phyloP scores from a whole-genome alignment of 1,139 yeast genomes.

The Diutina scorzettiae region DNA sequence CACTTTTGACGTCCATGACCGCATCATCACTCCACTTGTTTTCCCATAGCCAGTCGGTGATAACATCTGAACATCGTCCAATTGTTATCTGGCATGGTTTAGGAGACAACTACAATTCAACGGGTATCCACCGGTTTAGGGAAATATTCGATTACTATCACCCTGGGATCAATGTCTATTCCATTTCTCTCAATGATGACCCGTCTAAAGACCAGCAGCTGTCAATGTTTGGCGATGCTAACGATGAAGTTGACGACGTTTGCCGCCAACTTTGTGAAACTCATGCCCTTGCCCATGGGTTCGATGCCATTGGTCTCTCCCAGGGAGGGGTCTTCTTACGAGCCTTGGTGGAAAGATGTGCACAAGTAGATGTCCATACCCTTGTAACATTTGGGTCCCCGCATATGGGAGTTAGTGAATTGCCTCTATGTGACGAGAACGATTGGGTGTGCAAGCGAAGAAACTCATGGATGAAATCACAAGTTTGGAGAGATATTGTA shows the following conservation, averaged over 20 bases:
- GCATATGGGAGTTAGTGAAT: conserved; percentile 63
- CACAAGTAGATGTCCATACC: conserved; percentile 34
- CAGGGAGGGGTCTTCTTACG: conserved; percentile 74
- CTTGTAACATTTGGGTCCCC: conserved; percentile 75
- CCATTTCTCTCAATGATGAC: conserved; percentile 39
- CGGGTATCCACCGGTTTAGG: conserved; percentile 40
- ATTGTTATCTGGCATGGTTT: conserved; percentile 78
- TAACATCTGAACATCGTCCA: too few relatives aligned
- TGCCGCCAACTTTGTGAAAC: conserved; percentile 29
- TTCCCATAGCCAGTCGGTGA: too few relatives aligned
- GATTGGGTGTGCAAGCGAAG: conserved; percentile 55
- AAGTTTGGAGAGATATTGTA: conserved; percentile 47
- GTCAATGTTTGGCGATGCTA: conserved; percentile 51
- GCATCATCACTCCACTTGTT: too few relatives aligned
- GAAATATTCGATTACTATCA: conserved; percentile 29
- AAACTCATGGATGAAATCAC: conserved; percentile 43
- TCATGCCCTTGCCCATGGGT: conserved; percentile 38
- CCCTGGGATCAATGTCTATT: conserved; percentile 43
- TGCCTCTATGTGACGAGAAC: conserved; percentile 45
- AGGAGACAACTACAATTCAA: conserved; percentile 62
- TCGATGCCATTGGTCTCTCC: conserved; percentile 69
- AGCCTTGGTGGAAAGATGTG: conserved; percentile 49
- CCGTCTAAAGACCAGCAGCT: conserved; percentile 40
- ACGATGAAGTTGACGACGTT: conserved; percentile 22
- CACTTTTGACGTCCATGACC: too few relatives aligned